Evolutionary conservation across 139 green algal genomes (phyloP).

Genomic region (Dunaliella sp.): DNA sequence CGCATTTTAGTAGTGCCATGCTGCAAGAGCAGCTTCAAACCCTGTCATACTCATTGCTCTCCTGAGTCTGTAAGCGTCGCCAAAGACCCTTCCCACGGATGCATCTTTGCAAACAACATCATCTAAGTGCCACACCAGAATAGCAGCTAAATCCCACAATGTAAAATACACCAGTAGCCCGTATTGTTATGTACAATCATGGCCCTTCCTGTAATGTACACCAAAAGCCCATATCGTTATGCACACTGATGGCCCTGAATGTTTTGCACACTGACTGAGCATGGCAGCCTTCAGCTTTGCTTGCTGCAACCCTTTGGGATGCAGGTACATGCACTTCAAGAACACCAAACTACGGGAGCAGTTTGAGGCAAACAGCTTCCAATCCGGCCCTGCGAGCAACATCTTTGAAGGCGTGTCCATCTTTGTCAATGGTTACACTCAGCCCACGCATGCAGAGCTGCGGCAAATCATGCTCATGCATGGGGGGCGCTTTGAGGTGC

Average conservation of each 20-base stretch:
- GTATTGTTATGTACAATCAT: no score
- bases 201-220: no score
- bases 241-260: no score
- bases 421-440: constrained; percentile 86
- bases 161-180: no score
- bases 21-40: constrained; percentile 54
- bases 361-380: constrained; percentile 37
- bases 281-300: not conserved
- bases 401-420: constrained; percentile 86
- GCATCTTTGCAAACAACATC: no score
- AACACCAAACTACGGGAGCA: constrained; percentile 24
- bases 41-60: no score
- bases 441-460: constrained; percentile 70
- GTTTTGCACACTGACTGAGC: no score
- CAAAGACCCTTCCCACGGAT: no score
- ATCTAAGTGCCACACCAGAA: no score
- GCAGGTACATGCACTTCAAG: constrained; percentile 44
- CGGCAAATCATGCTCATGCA: constrained; percentile 89
- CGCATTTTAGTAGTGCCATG: constrained; percentile 70
- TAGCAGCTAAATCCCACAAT: no score
- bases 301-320: constrained; percentile 5
- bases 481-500: constrained; percentile 78
- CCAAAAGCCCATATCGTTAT: no score
- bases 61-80: no score
- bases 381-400: constrained; percentile 5